These are phyloP conservation scores for Marasmius fiardii DNA, from an alignment of 1,284 basidiomycete genomes.

Conservation along the genomic window DNA sequence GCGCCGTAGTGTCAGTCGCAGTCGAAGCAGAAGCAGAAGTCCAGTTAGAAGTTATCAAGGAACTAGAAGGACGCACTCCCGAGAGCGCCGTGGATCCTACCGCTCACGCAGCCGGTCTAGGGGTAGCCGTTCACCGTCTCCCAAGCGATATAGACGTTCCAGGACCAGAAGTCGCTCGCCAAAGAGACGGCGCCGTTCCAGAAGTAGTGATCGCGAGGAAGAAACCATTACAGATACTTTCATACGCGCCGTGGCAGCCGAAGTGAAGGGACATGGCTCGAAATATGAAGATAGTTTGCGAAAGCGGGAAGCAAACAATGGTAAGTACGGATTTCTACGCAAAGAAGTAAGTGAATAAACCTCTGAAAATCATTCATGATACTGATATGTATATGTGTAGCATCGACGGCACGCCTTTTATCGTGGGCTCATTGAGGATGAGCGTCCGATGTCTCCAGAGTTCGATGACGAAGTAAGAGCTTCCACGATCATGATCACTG, in stretches of 20 bases:
- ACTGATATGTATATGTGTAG: constrained; percentile 37
- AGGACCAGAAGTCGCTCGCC: constrained; percentile 28
- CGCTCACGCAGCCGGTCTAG: constrained; percentile 44
- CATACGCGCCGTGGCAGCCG: constrained; percentile 80
- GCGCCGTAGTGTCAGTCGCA: too few relatives aligned
- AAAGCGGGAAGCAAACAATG: constrained; percentile 77
- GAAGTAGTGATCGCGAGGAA: constrained; percentile 38
- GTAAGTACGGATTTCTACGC: constrained; percentile 80
- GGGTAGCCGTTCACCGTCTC: constrained; percentile 41
- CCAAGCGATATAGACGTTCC: constrained; percentile 29
- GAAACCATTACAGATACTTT: constrained; percentile 78
- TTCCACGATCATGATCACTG: constrained; percentile 5
- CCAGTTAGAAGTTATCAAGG: constrained; percentile 19
- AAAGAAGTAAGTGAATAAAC: constrained; percentile 49
- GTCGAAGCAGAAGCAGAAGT: constrained; percentile 34
- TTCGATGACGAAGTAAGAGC: constrained; percentile 81
- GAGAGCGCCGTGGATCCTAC: constrained; percentile 7
- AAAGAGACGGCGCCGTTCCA: constrained; percentile 29
- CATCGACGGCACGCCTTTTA: constrained; percentile 82
- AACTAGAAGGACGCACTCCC: constrained; percentile 37
- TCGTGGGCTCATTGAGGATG: constrained; percentile 67
- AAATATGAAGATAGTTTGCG: constrained; percentile 75
- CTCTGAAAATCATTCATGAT: neutral
- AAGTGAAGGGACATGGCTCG: constrained; percentile 78
- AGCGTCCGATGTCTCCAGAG: constrained; percentile 55